Evolutionary conservation across 345 rosid genomes (phyloP).

Genomic region (Bruguiera parviflora): DNA sequence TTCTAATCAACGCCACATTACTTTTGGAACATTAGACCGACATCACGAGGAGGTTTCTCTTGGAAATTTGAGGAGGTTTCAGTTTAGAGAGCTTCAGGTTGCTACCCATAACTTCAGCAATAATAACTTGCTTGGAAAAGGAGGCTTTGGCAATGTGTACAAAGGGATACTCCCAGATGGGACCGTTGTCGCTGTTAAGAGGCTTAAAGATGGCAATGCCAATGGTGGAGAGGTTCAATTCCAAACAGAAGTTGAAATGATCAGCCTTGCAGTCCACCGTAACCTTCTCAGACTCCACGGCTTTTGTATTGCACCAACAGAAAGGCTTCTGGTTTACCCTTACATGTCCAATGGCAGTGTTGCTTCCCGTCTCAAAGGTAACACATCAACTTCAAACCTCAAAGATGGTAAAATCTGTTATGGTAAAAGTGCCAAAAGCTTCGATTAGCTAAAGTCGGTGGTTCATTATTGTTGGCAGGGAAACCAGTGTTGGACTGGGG

Average conservation of each 20-base stretch:
- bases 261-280: slow-evolving; percentile 93
- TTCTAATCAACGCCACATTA: background rate
- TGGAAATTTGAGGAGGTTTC: slow-evolving; percentile 85
- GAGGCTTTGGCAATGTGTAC: slow-evolving; percentile 90
- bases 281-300: slow-evolving; percentile 89
- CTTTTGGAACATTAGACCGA: slow-evolving; percentile 36
- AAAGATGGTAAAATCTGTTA: no score
- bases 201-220: slow-evolving; percentile 82
- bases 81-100: slow-evolving; percentile 78
- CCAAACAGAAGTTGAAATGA: slow-evolving; percentile 97
- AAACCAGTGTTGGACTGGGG: slow-evolving; percentile 86
- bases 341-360: slow-evolving; percentile 98
- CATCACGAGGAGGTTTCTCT: slow-evolving; percentile 74
- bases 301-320: slow-evolving; percentile 73
- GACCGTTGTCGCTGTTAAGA: slow-evolving; percentile 78
- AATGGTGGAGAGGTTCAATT: slow-evolving; percentile 80
- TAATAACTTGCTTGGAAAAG: slow-evolving; percentile 85
- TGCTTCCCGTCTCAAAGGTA: slow-evolving; percentile 93
- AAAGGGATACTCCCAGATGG: slow-evolving; percentile 89
- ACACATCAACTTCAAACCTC: background rate
- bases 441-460: background rate
- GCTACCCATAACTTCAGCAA: slow-evolving; percentile 87
- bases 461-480: slow-evolving; percentile 30
- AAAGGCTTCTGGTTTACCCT: slow-evolving; percentile 90
- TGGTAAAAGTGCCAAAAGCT: background rate